phyloP scores from a whole-genome alignment of 768 basidiomycete species.

The Suillus brevipes region DNA sequence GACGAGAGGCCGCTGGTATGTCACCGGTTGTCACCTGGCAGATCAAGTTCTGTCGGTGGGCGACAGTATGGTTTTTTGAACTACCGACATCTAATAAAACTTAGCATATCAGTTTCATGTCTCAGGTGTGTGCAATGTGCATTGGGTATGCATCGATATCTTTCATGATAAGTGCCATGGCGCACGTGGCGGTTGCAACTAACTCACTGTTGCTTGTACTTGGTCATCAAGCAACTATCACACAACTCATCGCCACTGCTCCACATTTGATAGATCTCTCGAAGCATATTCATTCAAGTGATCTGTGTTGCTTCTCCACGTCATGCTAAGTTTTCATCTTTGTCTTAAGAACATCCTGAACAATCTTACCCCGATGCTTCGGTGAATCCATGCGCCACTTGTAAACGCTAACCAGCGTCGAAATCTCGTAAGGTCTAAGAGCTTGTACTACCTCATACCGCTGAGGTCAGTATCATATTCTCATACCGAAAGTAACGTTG shows the following conservation, averaged over 20 bases:
- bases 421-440: background rate
- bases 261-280: background rate
- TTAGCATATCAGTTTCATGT: background rate
- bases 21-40: background rate
- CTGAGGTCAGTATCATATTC: background rate
- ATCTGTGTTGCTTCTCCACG: background rate
- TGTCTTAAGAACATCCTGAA: background rate
- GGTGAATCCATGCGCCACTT: background rate
- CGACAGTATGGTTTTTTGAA: background rate
- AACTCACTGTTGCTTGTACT: background rate
- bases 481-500: background rate
- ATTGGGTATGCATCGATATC: background rate
- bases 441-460: background rate
- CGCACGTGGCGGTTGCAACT: background rate
- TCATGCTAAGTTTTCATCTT: background rate
- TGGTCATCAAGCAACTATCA: background rate
- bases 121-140: background rate
- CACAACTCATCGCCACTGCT: background rate
- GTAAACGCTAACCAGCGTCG: background rate
- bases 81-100: background rate
- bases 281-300: background rate
- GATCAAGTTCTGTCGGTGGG: background rate
- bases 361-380: background rate
- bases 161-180: background rate
- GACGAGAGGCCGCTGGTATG: background rate